Evolutionary conservation across 2,329 filamentous ascomycete species (phyloP).

Genomic region (Stagonosporopsis vannaccii): DNA sequence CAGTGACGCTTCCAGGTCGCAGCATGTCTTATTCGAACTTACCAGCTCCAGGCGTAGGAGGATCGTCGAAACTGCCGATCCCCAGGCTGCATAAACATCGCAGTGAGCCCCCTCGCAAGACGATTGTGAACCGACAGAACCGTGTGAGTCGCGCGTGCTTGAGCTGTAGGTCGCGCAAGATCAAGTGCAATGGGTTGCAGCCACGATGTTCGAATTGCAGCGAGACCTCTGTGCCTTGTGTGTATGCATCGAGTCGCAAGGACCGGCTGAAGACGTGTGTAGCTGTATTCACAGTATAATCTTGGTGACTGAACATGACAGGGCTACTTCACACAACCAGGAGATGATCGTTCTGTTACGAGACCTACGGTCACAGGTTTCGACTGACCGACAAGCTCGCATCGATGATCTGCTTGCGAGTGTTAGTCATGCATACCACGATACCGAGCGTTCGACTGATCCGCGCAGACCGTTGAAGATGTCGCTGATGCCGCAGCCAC

Average conservation of each 20-base stretch:
- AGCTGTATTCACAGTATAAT: not conserved
- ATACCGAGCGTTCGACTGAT: constrained; percentile 3
- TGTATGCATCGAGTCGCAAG: constrained; percentile 46
- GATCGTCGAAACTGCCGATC: constrained; percentile 34
- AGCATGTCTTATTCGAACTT: constrained; percentile 9
- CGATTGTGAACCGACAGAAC: constrained; percentile 20
- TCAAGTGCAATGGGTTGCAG: constrained; percentile 48
- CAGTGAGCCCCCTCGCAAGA: constrained; percentile 23
- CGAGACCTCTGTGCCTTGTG: constrained; percentile 36
- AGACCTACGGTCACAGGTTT: constrained; percentile 25
- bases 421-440: constrained; percentile 14
- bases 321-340: constrained; percentile 38
- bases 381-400: constrained; percentile 15
- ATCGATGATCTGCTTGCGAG: constrained; percentile 33
- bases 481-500: constrained; percentile 29
- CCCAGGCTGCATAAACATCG: constrained; percentile 32
- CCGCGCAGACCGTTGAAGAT: constrained; percentile 25
- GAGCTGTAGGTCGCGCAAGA: constrained; percentile 46
- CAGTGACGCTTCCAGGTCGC: not conserved
- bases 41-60: constrained; percentile 1
- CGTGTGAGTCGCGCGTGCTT: constrained; percentile 44
- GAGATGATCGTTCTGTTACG: constrained; percentile 39
- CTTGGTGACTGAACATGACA: constrained; percentile 17
- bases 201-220: constrained; percentile 46
- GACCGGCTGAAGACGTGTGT: constrained; percentile 47